Evolutionary conservation across 192 early-diverging fungal genomes (phyloP), one percentile per base, ranked within the genome.

Genomic region (Umbelopsis isabellina): DNA sequence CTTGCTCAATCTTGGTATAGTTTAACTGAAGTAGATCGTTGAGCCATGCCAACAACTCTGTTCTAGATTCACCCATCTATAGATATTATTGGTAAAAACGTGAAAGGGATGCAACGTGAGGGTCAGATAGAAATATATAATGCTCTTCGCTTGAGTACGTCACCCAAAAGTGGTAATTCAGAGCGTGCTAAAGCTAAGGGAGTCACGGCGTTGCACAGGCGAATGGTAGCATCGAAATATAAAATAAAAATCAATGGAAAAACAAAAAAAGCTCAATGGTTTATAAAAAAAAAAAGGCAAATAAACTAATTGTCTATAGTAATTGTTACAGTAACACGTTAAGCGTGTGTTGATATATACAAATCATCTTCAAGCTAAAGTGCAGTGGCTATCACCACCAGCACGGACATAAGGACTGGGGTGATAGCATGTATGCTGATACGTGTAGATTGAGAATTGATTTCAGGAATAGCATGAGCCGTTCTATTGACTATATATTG

Each of bases 1-100:
- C 91, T 74, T 98, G 95, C 81, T 99, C 97, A 13, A 99, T 87
- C 71, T 96, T 97, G 58, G 91, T 95, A 81, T 95, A 95, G 77
- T 86, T 91, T 66, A 96, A 81, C 71, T 94, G 90, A 67, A 95
- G 86, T 35, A 99, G 89, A 70, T 95, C 93, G 76, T 99, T 99
- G 73, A 97, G 72, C 97, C 97, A 98, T 16, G 85, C 88, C n/a
- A 99, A 77, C 44, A 99, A 84, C 76, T 97, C 95, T 49, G 91
- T 90, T 81, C 95, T 85, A 73, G 91, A 92, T 88, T 96, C 94
- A 67, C 85, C 84, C 95, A 97, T 97, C 55, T 61, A 61, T 61
- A 61, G 55, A 61, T 61, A 61, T 61, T 49, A 58, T 55, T 41
- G 35, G 44, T 37, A 61, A 61, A 27, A 61, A 61, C 30, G 23